Conservation (phyloP, 2,329 filamentous ascomycete species). For the Phyllosticta citriasiana region DNA sequence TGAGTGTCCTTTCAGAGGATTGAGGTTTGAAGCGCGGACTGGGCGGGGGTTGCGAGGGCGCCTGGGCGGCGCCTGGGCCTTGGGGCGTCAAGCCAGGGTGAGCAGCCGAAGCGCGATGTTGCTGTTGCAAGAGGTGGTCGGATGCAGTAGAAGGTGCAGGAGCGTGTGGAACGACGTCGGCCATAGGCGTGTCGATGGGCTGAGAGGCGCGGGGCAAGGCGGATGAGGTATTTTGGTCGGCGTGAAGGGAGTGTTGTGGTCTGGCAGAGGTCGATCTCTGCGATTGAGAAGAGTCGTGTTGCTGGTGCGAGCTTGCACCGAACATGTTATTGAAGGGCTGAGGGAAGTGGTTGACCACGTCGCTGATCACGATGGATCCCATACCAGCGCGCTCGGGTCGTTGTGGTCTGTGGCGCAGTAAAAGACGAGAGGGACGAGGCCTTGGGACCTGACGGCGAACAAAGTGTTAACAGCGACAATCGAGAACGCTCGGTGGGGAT, state of each 20-base stretch:
- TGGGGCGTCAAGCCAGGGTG: conserved; percentile 12
- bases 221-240: background rate
- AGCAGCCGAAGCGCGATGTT: background rate
- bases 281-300: conserved; percentile 23
- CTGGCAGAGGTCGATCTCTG: conserved; percentile 21
- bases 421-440: background rate
- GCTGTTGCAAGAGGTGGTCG: background rate
- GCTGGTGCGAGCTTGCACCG: conserved; percentile 36
- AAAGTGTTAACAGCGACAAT: conserved; percentile 4
- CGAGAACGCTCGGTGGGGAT: background rate
- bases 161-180: conserved; percentile 25
- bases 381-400: conserved; percentile 36
- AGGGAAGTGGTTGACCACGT: conserved; percentile 64
- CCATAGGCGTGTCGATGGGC: conserved; percentile 28
- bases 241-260: conserved; percentile 14
- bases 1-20: conserved; percentile 24
- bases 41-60: conserved; percentile 19
- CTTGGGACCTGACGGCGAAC: conserved; percentile 3
- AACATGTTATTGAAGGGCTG: conserved; percentile 60
- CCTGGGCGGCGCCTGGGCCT: conserved; percentile 14
- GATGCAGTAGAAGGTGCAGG: conserved; percentile 16
- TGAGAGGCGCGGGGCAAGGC: conserved; percentile 17
- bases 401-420: background rate
- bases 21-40: conserved; percentile 27
- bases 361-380: conserved; percentile 53